Evolutionary conservation across 2,329 filamentous ascomycete species (phyloP).

Genomic region (Phaeosphaeriaceae sp.): DNA sequence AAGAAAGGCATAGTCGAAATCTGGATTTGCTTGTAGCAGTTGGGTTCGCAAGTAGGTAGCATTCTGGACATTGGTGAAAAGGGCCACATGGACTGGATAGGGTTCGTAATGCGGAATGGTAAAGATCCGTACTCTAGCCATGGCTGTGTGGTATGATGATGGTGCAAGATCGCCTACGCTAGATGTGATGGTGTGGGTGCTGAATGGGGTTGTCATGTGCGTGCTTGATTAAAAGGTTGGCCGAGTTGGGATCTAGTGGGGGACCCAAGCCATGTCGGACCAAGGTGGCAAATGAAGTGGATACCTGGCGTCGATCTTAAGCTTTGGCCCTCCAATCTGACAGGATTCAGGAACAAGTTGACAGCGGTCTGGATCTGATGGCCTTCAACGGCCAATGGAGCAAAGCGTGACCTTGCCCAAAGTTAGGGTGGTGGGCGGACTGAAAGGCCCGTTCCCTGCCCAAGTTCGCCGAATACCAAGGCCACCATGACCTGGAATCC

Average conservation of each 20-base stretch:
- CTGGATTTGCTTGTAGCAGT: constrained; percentile 80
- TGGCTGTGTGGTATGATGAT: constrained; percentile 31
- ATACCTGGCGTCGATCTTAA: constrained; percentile 10
- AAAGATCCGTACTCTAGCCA: constrained; percentile 68
- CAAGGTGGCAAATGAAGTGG: constrained; percentile 14
- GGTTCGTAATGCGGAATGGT: constrained; percentile 76
- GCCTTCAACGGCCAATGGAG: constrained; percentile 16
- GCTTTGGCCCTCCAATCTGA: constrained; percentile 4
- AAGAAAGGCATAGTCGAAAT: constrained; percentile 92
- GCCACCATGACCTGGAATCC: too few species aligned
- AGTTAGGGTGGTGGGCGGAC: background rate
- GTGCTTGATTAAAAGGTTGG: too few species aligned
- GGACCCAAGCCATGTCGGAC: background rate
- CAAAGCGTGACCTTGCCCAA: background rate
- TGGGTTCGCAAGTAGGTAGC: constrained; percentile 79
- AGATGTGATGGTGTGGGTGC: constrained; percentile 12
- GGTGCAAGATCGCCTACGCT: constrained; percentile 2
- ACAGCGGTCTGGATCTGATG: constrained; percentile 14
- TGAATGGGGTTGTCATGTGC: constrained; percentile 2
- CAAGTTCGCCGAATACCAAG: constrained; percentile 16
- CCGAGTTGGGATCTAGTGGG: too few species aligned
- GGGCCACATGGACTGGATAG: constrained; percentile 72
- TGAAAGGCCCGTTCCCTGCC: constrained; percentile 11
- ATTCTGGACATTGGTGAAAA: constrained; percentile 81
- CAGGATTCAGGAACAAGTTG: constrained; percentile 21